Base-by-base conservation (phyloP, 2,329 filamentous ascomycete genomes). In the Tolypocladium inflatum region DNA sequence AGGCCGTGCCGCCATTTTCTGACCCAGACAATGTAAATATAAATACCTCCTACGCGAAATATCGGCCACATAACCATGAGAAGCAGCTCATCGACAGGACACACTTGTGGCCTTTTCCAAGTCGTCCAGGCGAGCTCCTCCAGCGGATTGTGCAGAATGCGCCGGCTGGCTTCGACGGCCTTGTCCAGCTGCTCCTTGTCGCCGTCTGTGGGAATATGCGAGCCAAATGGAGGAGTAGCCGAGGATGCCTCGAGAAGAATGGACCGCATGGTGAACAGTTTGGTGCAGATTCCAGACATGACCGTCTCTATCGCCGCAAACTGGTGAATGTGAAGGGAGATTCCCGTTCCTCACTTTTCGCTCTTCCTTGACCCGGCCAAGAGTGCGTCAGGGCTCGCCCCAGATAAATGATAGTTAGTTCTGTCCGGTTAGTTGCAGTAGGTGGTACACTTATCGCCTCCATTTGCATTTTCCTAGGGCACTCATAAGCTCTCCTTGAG, bases 1-100 rank as follows among this genome's bases (percentile, higher is more conserved):
- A 30, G 26, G 26, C 26, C 26, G 26, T 30, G 26, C 26, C 26
- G 26, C 26, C 26, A 30, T 30, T 30, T 30, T 30, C 26, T 30
- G 26, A 30, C 26, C 26, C 26, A 30, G 26, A 30, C 26, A 30
- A 30, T 30, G 26, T 30, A 17, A 17, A 7, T 17, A 17, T 30
- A 13, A 15, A 15, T 4, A 26, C 2, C 10, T 26, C 43, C 21
- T 23, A 26, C 21, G 13, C 21, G 43, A 48, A 11, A 23, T 26
- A 17, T 73, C 0, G 84, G 85, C 84, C 84, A 88, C 65, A 87
- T 85, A 2, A 83, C 83, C 21, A 86, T 73, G 53, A 82, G 77
- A 60, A 84, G 84, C 3, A 85, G 68, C 67, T 87, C 78, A 51
- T 81, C 75, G 9, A 74, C 72, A 0, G 64, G 68, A 64, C 85